phyloP scores from a whole-genome alignment of 2,329 filamentous ascomycete genomes.

The Ceratocystis destructans region DNA sequence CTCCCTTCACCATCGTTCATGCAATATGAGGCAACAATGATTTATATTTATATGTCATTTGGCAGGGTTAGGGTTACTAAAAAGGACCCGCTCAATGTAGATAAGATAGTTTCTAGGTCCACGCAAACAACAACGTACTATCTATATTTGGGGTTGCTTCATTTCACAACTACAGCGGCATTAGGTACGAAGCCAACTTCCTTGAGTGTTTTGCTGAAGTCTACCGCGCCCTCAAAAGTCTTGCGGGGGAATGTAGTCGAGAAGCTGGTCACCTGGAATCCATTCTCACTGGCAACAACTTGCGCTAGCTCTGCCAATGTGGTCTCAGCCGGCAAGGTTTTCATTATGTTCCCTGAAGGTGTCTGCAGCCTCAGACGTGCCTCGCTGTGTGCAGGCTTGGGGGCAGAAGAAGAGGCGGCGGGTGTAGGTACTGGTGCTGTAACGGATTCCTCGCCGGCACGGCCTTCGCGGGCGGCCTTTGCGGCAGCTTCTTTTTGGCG shows the following conservation, averaged over 20 bases:
- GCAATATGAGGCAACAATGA: not conserved
- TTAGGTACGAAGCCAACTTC: slow-evolving; percentile 84
- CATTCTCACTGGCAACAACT: slow-evolving; percentile 56
- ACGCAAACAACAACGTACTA: not conserved
- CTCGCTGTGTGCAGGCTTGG: slow-evolving; percentile 62
- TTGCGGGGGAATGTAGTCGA: slow-evolving; percentile 79
- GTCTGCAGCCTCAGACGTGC: slow-evolving; percentile 73
- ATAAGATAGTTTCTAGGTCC: not conserved
- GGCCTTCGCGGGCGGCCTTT: slow-evolving; percentile 76
- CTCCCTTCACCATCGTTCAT: not conserved
- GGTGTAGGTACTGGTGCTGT: slow-evolving; percentile 33
- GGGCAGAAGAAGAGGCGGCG: slow-evolving; percentile 33
- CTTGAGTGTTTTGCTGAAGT: slow-evolving; percentile 82
- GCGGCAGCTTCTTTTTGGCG: slow-evolving; percentile 71
- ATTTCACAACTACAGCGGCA: slow-evolving; percentile 69
- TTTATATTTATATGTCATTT: not conserved
- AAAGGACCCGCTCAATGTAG: not conserved
- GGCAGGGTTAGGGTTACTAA: not conserved
- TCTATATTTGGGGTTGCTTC: not conserved
- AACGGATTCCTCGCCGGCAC: slow-evolving; percentile 33
- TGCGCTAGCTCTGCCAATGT: slow-evolving; percentile 88
- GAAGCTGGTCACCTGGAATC: slow-evolving; percentile 59
- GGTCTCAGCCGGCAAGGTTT: slow-evolving; percentile 77
- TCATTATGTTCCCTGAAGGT: slow-evolving; percentile 58
- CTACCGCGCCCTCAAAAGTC: slow-evolving; percentile 51